A percentile compares a stretch with the other conserved stretches of the same genome.
These are phyloP conservation scores for Tremella mesenterica DNA, from an alignment of 768 basidiomycete genomes.

Conservation along the genomic window DNA sequence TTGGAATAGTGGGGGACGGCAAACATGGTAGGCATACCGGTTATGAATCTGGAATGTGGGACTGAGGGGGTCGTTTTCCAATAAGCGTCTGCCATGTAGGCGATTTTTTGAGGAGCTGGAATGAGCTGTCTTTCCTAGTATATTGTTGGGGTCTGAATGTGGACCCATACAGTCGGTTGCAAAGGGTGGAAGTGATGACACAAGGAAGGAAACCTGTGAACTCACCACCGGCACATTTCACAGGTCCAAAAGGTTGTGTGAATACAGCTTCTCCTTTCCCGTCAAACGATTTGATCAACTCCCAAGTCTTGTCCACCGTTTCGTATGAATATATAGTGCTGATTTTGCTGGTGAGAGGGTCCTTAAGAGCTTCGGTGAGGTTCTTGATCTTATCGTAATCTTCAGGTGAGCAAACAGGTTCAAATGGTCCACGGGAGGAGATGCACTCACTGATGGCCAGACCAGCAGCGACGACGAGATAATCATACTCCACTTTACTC, in stretches of 20 bases:
- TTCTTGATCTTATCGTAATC: slow-evolving; percentile 68
- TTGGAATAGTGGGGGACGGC: slow-evolving; percentile 92
- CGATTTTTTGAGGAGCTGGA: slow-evolving; percentile 37
- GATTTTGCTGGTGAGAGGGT: slow-evolving; percentile 62
- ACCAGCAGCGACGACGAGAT: slow-evolving; percentile 79
- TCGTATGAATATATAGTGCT: slow-evolving; percentile 87
- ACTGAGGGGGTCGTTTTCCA: slow-evolving; percentile 54
- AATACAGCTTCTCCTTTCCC: slow-evolving; percentile 74
- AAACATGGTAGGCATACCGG: slow-evolving; percentile 93
- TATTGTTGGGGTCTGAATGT: background rate
- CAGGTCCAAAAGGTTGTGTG: slow-evolving; percentile 82
- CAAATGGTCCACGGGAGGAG: background rate
- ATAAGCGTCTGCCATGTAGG: slow-evolving; percentile 47
- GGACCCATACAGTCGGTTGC: background rate
- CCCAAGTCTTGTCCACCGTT: slow-evolving; percentile 81
- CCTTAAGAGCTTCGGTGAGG: slow-evolving; percentile 64
- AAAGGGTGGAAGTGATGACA: background rate
- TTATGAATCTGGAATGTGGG: slow-evolving; percentile 70
- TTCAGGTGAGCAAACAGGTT: slow-evolving; percentile 8
- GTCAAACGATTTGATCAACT: slow-evolving; percentile 65
- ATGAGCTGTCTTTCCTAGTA: background rate
- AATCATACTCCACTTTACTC: slow-evolving; percentile 66
- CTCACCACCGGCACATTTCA: slow-evolving; percentile 69
- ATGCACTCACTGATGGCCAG: slow-evolving; percentile 58
- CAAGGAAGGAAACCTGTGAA: background rate